Evolutionary conservation across 23 red algal species (phyloP).

Genomic region (Gracilaria domingensis): DNA sequence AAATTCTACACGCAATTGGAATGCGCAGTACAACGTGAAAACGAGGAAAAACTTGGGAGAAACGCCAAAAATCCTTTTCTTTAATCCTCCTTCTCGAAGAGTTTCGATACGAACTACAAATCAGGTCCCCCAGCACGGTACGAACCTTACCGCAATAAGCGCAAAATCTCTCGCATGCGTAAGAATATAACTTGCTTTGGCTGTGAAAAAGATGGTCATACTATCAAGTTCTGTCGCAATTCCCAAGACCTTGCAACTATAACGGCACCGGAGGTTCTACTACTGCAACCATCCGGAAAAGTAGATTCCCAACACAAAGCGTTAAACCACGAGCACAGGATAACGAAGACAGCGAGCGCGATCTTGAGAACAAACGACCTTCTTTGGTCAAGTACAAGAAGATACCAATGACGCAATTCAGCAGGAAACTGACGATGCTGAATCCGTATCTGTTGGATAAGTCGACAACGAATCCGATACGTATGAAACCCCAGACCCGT

Average conservation of each 20-base stretch:
- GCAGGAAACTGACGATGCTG: no score
- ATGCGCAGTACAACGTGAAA: neutral
- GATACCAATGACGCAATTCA: no score
- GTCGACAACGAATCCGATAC: no score
- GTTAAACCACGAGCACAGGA: no score
- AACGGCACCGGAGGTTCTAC: neutral
- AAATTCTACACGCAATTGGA: neutral
- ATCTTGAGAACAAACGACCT: no score
- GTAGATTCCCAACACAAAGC: no score
- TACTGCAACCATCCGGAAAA: neutral
- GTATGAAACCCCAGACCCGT: no score
- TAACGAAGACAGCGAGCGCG: no score
- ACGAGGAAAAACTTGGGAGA: neutral
- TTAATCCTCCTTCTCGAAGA: neutral
- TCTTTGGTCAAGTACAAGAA: no score
- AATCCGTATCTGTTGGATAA: no score
- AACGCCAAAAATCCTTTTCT: neutral
- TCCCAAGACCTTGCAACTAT: neutral
- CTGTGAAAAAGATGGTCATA: neutral
- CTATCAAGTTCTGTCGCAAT: neutral
- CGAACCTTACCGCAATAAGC: no score
- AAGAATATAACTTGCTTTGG: neutral
- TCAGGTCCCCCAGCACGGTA: neutral
- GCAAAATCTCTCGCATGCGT: neutral
- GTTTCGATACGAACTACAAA: neutral